Evolutionary conservation across 129 eudicot species (phyloP).

Genomic region (Helichrysum umbraculigerum): DNA sequence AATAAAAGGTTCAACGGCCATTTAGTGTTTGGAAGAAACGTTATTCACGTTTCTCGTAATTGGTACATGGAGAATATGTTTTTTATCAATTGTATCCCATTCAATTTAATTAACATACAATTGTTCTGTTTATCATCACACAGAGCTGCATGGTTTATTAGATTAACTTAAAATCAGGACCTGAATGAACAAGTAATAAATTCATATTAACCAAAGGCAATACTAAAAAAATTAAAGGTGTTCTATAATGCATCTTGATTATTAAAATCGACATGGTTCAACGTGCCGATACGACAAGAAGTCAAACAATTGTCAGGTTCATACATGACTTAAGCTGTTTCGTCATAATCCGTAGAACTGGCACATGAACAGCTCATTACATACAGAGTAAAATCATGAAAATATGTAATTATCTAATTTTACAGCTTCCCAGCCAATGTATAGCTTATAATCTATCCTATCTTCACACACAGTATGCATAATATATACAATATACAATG

Average conservation of each 20-base stretch:
- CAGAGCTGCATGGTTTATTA: no score
- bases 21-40: not conserved
- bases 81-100: no score
- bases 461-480: not conserved
- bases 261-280: not conserved
- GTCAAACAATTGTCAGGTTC: not conserved
- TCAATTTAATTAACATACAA: no score
- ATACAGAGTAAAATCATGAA: not conserved
- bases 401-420: no score
- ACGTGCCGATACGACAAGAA: not conserved
- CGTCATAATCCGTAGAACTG: slow-evolving; percentile 10
- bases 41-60: not conserved
- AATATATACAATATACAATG: not conserved
- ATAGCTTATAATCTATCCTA: not conserved
- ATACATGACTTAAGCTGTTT: not conserved
- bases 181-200: no score
- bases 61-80: not conserved
- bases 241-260: no score
- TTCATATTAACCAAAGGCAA: no score
- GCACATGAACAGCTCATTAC: not conserved
- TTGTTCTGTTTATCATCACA: no score
- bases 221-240: no score
- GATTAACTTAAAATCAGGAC: no score
- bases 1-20: not conserved
- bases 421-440: not conserved